Conservation (phyloP, 768 basidiomycete genomes). For the Paxillus rubicundulus region DNA sequence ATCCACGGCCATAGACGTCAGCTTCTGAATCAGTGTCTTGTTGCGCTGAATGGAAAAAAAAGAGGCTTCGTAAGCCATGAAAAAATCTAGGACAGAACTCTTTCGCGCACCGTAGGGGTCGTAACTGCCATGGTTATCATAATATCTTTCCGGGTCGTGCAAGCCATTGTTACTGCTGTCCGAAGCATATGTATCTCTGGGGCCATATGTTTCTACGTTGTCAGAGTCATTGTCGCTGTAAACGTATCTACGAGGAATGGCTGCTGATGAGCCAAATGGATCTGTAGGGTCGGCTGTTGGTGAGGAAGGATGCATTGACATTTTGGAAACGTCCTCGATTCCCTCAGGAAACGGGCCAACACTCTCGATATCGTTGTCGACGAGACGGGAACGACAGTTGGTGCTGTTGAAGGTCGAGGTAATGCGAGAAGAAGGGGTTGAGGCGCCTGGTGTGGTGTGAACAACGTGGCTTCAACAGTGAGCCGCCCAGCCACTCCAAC, state of each 20-base stretch:
- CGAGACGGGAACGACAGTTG: conserved; percentile 2
- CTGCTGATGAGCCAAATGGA: conserved; percentile 53
- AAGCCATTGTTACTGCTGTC: conserved; percentile 63
- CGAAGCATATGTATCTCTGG: conserved; percentile 67
- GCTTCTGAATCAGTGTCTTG: conserved; percentile 85
- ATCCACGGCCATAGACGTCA: conserved; percentile 68
- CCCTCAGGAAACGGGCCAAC: conserved; percentile 14
- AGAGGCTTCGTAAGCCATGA: conserved; percentile 6
- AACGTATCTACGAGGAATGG: conserved; percentile 39
- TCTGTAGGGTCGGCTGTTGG: conserved; percentile 62
- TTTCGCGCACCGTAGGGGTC: conserved; percentile 56
- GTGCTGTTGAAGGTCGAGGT: conserved; percentile 3
- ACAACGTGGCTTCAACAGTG: conserved; percentile 10
- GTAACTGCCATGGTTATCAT: conserved; percentile 63
- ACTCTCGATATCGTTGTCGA: conserved; percentile 15
- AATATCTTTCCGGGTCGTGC: conserved; percentile 47
- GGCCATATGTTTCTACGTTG: conserved; percentile 56
- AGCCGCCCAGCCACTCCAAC: conserved; percentile 23
- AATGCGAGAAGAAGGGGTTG: neutral
- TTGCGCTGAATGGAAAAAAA: conserved; percentile 46
- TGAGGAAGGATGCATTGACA: conserved; percentile 54
- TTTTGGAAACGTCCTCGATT: conserved; percentile 17
- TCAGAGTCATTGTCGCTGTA: conserved; percentile 81
- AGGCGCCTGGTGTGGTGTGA: conserved; percentile 12
- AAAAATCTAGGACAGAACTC: neutral